Conservation (phyloP, 495 filamentous ascomycete genomes). For the Penicillium turbatum region DNA sequence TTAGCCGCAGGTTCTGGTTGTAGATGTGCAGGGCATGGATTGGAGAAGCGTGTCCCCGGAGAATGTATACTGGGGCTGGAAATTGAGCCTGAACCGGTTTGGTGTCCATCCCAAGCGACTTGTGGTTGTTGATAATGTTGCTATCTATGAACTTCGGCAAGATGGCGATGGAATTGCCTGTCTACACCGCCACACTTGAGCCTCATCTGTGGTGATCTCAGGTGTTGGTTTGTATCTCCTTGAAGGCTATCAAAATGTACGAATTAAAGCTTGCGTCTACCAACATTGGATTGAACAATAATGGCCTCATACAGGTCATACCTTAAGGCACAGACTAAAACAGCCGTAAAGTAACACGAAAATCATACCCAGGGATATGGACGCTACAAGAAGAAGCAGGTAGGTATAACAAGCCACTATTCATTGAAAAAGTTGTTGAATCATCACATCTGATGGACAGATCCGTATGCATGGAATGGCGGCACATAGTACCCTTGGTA, state of each 20-base stretch:
- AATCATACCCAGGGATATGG: too few species aligned
- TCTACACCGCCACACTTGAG: conserved; percentile 6
- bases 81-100: conserved; percentile 19
- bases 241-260: neutral
- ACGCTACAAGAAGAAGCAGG: neutral
- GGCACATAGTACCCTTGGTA: conserved; percentile 63
- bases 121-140: neutral
- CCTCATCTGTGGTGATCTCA: neutral
- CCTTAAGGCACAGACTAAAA: too few species aligned
- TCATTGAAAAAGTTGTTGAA: neutral
- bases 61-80: conserved; percentile 72
- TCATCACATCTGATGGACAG: conserved; percentile 16
- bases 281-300: too few species aligned
- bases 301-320: too few species aligned
- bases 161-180: conserved; percentile 2
- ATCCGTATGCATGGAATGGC: conserved; percentile 28
- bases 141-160: neutral
- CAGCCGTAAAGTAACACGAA: too few species aligned
- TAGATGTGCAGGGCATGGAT: conserved; percentile 77
- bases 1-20: conserved; percentile 65
- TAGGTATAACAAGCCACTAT: neutral
- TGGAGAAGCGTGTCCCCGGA: conserved; percentile 79
- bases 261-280: too few species aligned
- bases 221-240: neutral
- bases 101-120: neutral